A percentile compares a stretch with the other conserved stretches of the same genome.
Evolutionary conservation across 179 eudicot genomes (phyloP).

Genomic region (Gypsophila paniculata): DNA sequence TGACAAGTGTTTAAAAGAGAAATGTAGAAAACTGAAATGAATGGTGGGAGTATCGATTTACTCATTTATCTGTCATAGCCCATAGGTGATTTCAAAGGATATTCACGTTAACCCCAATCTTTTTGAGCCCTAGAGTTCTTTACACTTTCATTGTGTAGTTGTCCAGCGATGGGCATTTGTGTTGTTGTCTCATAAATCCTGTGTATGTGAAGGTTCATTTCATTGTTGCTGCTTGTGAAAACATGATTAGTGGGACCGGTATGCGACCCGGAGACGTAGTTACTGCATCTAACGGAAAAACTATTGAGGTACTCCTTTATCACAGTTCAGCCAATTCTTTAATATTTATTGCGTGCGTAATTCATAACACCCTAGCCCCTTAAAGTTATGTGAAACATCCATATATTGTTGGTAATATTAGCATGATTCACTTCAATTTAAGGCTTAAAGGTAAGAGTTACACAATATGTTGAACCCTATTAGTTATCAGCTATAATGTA

Average conservation of each 20-base stretch:
- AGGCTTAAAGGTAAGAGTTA: too few species aligned
- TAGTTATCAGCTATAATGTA: too few species aligned
- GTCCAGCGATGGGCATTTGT: neutral
- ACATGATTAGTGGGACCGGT: conserved; percentile 97
- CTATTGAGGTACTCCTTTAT: conserved; percentile 67
- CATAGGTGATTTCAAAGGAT: too few species aligned
- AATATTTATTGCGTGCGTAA: neutral
- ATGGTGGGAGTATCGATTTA: too few species aligned
- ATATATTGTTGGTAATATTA: neutral
- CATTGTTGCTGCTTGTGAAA: conserved; percentile 94
- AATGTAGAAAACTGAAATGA: too few species aligned
- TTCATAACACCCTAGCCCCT: too few species aligned
- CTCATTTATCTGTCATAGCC: too few species aligned
- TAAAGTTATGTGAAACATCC: too few species aligned
- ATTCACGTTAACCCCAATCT: too few species aligned
- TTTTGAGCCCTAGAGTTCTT: neutral
- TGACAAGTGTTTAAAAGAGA: too few species aligned
- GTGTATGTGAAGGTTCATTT: conserved; percentile 71
- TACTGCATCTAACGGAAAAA: conserved; percentile 97
- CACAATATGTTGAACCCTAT: too few species aligned
- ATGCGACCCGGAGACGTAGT: conserved; percentile 95
- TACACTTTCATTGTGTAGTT: neutral
- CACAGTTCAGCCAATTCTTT: conserved; percentile 9
- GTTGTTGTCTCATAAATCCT: neutral
- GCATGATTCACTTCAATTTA: too few species aligned